Conservation (phyloP, 371 early-diverging fungal species). For the Mucor piriformis region DNA sequence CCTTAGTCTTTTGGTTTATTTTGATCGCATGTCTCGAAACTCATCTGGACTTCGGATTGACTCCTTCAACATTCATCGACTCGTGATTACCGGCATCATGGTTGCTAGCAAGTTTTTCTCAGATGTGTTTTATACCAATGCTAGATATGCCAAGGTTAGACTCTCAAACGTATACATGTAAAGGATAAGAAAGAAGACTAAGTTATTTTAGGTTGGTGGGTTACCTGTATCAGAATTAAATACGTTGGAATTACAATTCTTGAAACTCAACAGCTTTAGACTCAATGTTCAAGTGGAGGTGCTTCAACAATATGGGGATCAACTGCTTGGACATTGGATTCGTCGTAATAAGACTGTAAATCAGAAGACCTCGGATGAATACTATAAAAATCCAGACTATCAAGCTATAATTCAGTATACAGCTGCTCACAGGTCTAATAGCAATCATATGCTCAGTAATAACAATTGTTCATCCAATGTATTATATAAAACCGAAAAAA, state of each 20-base stretch:
- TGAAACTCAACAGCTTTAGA: conserved; percentile 70
- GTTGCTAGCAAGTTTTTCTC: conserved; percentile 80
- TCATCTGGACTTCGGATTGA: conserved; percentile 66
- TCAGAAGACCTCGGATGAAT: not conserved
- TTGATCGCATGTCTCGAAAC: conserved; percentile 66
- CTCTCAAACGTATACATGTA: not conserved
- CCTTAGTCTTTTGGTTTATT: conserved; percentile 76
- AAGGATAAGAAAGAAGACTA: conserved; percentile 21
- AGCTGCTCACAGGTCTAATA: conserved; percentile 9
- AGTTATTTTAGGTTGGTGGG: conserved; percentile 82
- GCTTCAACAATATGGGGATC: conserved; percentile 80
- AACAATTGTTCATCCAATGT: conserved; percentile 15
- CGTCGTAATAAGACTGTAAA: not conserved
- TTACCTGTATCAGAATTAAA: conserved; percentile 89
- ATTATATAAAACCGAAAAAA: conserved; percentile 1
- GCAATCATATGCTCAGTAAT: not conserved
- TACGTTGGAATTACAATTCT: conserved; percentile 84
- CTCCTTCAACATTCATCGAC: conserved; percentile 83
- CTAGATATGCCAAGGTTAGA: conserved; percentile 75
- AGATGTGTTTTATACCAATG: conserved; percentile 87
- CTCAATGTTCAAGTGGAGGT: conserved; percentile 73
- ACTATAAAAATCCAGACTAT: conserved; percentile 2
- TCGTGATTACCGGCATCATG: conserved; percentile 80
- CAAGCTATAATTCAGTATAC: conserved; percentile 9
- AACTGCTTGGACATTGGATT: conserved; percentile 63